Evolutionary conservation across 495 filamentous ascomycete genomes (phyloP).

Genomic region (Tuber magnatum): DNA sequence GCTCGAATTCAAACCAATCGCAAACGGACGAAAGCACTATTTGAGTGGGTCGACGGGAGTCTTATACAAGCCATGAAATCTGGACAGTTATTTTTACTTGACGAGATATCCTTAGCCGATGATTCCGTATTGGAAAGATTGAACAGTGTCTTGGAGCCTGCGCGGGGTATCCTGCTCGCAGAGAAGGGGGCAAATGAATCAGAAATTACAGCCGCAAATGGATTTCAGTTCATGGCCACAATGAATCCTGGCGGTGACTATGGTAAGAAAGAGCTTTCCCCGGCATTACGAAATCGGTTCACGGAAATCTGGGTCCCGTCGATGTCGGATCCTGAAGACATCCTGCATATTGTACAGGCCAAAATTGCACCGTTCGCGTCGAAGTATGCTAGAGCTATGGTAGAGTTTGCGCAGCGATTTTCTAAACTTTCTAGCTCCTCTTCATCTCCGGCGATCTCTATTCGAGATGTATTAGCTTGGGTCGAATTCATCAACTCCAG

Average conservation of each 20-base stretch:
- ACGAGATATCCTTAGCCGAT: constrained; percentile 96
- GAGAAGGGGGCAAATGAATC: constrained; percentile 84
- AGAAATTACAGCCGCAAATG: constrained; percentile 64
- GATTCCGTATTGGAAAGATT: constrained; percentile 94
- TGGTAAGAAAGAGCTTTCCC: constrained; percentile 92
- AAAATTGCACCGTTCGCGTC: constrained; percentile 54
- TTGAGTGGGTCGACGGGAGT: constrained; percentile 94
- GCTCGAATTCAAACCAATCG: constrained; percentile 55
- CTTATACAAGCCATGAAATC: constrained; percentile 91
- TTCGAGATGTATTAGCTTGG: constrained; percentile 87
- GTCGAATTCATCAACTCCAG: constrained; percentile 80
- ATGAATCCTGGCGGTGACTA: constrained; percentile 99
- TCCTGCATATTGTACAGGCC: constrained; percentile 72
- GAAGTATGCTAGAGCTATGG: constrained; percentile 56
- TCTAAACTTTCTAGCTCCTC: constrained; percentile 58
- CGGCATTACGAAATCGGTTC: constrained; percentile 89
- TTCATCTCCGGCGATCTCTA: constrained; percentile 59
- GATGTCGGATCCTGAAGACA: constrained; percentile 70
- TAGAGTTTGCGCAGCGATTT: constrained; percentile 90
- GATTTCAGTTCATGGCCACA: constrained; percentile 93
- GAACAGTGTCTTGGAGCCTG: constrained; percentile 93
- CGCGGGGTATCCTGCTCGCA: constrained; percentile 76
- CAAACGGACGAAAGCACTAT: constrained; percentile 66
- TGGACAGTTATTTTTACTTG: constrained; percentile 83
- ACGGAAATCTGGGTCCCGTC: constrained; percentile 98